Conservation (phyloP, 1,284 basidiomycete genomes). For the Ustanciosporium gigantosporum region DNA sequence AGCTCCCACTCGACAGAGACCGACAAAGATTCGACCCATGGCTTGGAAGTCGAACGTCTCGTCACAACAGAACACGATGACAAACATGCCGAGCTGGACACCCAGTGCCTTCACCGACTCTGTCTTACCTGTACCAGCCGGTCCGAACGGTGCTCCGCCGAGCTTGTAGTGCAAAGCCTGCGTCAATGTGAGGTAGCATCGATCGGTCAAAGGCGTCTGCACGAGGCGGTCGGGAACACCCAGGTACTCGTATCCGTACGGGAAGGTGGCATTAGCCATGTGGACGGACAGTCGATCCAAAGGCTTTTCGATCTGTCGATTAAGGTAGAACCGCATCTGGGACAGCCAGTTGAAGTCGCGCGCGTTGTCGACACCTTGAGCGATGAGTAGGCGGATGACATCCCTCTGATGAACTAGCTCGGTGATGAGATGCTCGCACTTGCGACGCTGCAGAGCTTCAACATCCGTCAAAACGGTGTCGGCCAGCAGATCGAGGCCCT, state of each 20-base stretch:
- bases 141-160: conserved; percentile 96
- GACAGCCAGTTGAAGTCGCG: conserved; percentile 90
- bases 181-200: conserved; percentile 93
- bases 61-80: conserved; percentile 98
- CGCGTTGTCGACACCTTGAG: conserved; percentile 70
- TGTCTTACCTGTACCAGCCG: conserved; percentile 98
- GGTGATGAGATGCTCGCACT: conserved; percentile 98
- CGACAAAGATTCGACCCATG: conserved; percentile 98
- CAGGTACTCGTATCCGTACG: conserved; percentile 98
- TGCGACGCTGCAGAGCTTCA: conserved; percentile 82
- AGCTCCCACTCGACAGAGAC: conserved; percentile 96
- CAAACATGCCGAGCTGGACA: conserved; percentile 94
- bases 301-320: conserved; percentile 70
- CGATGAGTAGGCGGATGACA: conserved; percentile 80
- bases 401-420: conserved; percentile 98
- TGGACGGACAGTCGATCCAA: conserved; percentile 74
- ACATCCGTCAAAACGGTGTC: conserved; percentile 93
- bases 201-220: conserved; percentile 96
- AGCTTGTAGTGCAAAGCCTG: conserved; percentile 93
- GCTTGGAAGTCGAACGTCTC: conserved; percentile 99
- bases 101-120: conserved; percentile 99
- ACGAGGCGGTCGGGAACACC: conserved; percentile 96
- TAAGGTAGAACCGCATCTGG: conserved; percentile 97
- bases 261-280: conserved; percentile 89
- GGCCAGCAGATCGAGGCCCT: conserved; percentile 88